Evolutionary conservation across 371 early-diverging fungal species (phyloP), one percentile per base, ranked within the genome.

Genomic region (Mucor lusitanicus): DNA sequence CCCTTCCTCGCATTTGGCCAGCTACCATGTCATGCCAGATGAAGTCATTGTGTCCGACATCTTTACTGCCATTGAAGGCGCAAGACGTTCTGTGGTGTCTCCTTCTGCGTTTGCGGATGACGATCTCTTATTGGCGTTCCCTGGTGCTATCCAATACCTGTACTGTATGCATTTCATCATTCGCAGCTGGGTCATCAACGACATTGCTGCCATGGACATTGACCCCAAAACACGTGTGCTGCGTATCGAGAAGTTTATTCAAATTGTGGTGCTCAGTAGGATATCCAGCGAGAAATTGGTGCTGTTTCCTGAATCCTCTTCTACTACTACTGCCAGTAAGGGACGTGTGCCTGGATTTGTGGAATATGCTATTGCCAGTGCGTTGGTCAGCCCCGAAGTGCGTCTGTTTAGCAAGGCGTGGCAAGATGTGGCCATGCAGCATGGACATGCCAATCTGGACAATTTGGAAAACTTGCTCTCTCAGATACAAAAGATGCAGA

Each of bases 341-440:
- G 61, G 67, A 54, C 73, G 83, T 17, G 86, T 91, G 13, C 94
- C 93, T 8, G 90, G 91, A 0, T 92, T 93, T 84, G 89, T 94
- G 2, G 94, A 93, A 70, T 79, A 88, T 33, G 90, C 93, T 0
- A 78, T 94, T 13, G 86, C 90, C 11, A 88, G 88, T 60, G 94
- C 93, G 0, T 71, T 94, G 25, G 83, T 94, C 56, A 91, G 92
- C 55, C 93, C 94, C 11, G 92, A 94, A 78, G 87, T 89, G 15
- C 82, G 94, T 17, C 69, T 83, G 15, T 94, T 88, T 69, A 73
- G 82, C 17, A 82, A 86, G 30, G 87, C 90, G 0, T 94, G 94
- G 94, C 65, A 79, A n/a, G 87, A 87, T 46, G 80, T 89, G 0
- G 85, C 90, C 4, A 65, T 72, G 33, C 66, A 68, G 13, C 77